Percentiles rank a stretch among this genome's conserved stretches.
phyloP scores from a whole-genome alignment of 1,284 basidiomycete species.

The Ustilago xerochloae region DNA sequence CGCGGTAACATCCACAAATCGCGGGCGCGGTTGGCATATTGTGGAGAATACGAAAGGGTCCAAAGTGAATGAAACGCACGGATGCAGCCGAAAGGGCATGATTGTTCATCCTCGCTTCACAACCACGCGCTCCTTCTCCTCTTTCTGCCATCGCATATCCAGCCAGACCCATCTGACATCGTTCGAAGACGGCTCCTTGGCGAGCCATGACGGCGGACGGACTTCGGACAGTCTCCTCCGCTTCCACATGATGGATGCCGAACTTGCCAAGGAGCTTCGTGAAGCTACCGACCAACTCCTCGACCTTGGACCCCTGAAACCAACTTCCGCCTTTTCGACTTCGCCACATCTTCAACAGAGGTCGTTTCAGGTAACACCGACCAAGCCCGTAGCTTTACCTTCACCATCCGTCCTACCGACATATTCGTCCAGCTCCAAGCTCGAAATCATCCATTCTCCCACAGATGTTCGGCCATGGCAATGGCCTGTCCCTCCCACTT shows the following conservation, averaged over 20 bases:
- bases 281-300: constrained; percentile 49
- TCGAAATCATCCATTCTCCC: constrained; percentile 35
- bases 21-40: no score
- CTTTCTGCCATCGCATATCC: background rate
- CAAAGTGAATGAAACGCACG: constrained; percentile 14
- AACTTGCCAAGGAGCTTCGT: constrained; percentile 47
- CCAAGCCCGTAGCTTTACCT: background rate
- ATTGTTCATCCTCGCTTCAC: background rate
- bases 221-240: no score
- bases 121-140: background rate
- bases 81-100: constrained; percentile 21
- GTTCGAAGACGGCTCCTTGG: background rate
- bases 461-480: constrained; percentile 41
- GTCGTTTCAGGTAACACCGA: background rate
- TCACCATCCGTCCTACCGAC: background rate
- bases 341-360: constrained; percentile 14
- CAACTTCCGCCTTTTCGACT: constrained; percentile 6
- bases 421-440: constrained; percentile 28
- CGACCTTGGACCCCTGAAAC: constrained; percentile 23
- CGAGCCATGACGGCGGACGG: background rate
- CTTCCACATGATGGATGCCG: constrained; percentile 25
- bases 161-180: no score
- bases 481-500: constrained; percentile 22
- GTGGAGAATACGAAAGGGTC: constrained; percentile 27
- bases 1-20: background rate